A percentile compares a stretch with the other conserved stretches of the same genome.
These are phyloP conservation scores for Microbotryomycetes sp. DNA, from an alignment of 1,284 basidiomycete genomes.

Conservation along the genomic window DNA sequence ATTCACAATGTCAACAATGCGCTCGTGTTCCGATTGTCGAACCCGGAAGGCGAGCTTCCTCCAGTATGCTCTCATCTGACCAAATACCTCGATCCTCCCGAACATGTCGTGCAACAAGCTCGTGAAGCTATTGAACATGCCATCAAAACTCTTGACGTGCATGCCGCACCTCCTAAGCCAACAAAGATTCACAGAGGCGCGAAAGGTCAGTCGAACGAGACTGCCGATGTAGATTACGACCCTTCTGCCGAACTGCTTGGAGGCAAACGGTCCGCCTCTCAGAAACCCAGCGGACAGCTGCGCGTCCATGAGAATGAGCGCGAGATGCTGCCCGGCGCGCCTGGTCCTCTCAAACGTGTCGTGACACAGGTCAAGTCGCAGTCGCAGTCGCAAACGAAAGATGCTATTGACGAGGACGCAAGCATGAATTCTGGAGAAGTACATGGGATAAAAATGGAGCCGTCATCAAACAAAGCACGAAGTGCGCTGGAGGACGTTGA, in stretches of 20 bases:
- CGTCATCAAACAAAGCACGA: neutral
- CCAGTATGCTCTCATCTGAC: constrained; percentile 74
- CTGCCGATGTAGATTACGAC: neutral
- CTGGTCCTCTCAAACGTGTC: neutral
- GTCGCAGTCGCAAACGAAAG: neutral
- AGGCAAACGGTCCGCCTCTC: neutral
- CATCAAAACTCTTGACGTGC: constrained; percentile 62
- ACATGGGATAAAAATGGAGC: neutral
- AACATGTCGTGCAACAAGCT: constrained; percentile 55
- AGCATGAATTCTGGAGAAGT: neutral
- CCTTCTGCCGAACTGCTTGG: neutral
- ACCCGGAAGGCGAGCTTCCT: constrained; percentile 63
- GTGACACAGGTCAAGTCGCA: neutral
- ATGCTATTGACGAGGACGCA: neutral
- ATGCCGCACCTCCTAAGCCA: constrained; percentile 36
- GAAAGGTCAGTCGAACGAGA: neutral
- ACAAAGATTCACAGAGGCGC: constrained; percentile 11
- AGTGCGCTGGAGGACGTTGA: neutral
- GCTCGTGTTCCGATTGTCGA: constrained; percentile 71
- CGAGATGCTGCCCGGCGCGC: neutral
- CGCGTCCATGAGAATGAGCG: neutral
- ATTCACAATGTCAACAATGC: constrained; percentile 88
- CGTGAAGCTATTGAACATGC: constrained; percentile 54
- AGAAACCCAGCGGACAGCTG: neutral
- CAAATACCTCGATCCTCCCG: constrained; percentile 75